Conservation (phyloP, 208 protist genomes). For the Trypanosoma caninum region DNA sequence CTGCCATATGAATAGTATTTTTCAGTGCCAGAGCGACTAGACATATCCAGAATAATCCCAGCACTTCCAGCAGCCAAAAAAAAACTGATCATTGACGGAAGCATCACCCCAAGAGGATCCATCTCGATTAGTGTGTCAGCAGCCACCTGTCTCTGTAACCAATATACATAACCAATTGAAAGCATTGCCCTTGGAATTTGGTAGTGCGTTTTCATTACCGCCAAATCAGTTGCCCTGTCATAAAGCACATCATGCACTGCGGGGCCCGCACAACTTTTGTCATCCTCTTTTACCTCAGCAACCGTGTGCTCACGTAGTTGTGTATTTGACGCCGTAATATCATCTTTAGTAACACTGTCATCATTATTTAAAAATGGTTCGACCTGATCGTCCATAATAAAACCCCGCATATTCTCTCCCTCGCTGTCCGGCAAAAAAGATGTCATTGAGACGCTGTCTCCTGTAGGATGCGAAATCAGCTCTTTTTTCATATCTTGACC, state of each 20-base stretch:
- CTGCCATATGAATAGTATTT: constrained; percentile 5
- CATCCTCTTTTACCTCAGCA: no score
- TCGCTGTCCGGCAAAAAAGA: no score
- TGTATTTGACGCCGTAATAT: no score
- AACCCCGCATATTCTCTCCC: no score
- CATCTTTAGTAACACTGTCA: no score
- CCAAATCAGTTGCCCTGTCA: neutral
- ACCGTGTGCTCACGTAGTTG: no score
- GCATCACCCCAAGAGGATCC: constrained; percentile 43
- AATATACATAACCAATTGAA: constrained; percentile 58
- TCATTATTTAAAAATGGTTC: no score
- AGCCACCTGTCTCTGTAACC: constrained; percentile 81
- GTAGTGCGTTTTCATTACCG: neutral
- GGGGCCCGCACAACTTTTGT: no score
- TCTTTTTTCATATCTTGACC: constrained; percentile 5
- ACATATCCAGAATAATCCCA: constrained; percentile 27
- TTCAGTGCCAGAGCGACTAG: constrained; percentile 10
- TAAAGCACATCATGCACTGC: neutral
- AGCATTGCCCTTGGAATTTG: constrained; percentile 25
- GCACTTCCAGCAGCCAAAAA: neutral
- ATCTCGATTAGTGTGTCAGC: constrained; percentile 42
- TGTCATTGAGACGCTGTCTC: no score
- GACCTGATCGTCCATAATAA: no score
- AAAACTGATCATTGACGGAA: constrained; percentile 10
- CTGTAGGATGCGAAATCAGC: neutral